These are phyloP conservation scores for Selaginella moellendorffii DNA, from an alignment of 75 land plant genomes.

Conservation along the genomic window DNA sequence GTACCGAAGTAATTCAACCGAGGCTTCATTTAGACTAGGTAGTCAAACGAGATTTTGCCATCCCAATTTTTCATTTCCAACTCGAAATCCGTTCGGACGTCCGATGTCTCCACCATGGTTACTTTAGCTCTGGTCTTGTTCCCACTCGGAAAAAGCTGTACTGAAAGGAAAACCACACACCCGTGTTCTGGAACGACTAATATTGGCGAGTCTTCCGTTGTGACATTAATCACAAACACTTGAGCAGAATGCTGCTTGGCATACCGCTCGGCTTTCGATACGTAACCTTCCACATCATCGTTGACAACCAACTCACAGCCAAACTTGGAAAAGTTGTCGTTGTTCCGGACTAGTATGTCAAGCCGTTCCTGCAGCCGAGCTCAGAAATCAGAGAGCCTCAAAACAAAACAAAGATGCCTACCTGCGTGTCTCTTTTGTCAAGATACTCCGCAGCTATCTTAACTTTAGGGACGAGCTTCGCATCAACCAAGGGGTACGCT, in stretches of 20 bases:
- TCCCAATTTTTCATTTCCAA: constrained; percentile 8
- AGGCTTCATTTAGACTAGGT: neutral
- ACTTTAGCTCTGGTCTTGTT: constrained; percentile 3
- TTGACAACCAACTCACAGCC: constrained; percentile 7
- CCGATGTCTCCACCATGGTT: constrained; percentile 1
- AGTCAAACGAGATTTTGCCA: constrained; percentile 6
- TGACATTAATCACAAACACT: constrained; percentile 7
- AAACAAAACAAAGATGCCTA: neutral
- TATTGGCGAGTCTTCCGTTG: neutral
- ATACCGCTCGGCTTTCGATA: constrained; percentile 5
- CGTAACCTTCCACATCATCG: constrained; percentile 8
- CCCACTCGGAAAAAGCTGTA: constrained; percentile 1
- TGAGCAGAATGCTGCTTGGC: constrained; percentile 2
- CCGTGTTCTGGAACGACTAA: constrained; percentile 6
- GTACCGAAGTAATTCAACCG: too few relatives aligned
- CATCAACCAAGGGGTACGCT: constrained; percentile 5
- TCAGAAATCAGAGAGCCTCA: neutral
- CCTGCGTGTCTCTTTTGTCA: constrained; percentile 5
- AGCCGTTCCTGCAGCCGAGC: constrained; percentile 8
- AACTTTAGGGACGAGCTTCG: constrained; percentile 3
- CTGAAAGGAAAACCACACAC: constrained; percentile 2
- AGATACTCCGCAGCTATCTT: constrained; percentile 9
- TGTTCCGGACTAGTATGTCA: constrained; percentile 6
- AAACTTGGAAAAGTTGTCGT: constrained; percentile 5
- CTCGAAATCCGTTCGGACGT: neutral